Evolutionary conservation across 192 early-diverging fungal genomes (phyloP).

Genomic region (Umbelopsis isabellina): DNA sequence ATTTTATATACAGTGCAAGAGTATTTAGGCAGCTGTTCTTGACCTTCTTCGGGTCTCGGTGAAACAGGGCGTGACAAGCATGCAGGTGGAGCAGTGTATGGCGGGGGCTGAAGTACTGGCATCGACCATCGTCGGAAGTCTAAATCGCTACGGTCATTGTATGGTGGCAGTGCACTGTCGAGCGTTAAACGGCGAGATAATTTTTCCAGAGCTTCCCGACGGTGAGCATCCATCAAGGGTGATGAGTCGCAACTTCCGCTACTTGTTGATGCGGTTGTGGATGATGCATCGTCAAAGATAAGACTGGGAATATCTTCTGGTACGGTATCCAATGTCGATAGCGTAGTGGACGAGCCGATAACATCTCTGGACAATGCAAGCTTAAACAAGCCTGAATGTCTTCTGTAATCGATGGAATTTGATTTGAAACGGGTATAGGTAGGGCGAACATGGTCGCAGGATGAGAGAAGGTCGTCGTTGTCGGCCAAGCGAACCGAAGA

Average conservation of each 20-base stretch:
- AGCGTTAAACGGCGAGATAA: not conserved
- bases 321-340: conserved; percentile 9
- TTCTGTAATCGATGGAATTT: conserved; percentile 4
- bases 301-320: conserved; percentile 4
- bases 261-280: not conserved
- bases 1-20: conserved; percentile 49
- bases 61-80: conserved; percentile 14
- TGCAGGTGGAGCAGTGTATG: conserved; percentile 14
- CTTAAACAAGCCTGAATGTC: conserved; percentile 8
- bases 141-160: conserved; percentile 1
- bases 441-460: not conserved
- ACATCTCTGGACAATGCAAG: not conserved
- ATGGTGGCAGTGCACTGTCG: not conserved
- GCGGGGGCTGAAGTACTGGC: conserved; percentile 13
- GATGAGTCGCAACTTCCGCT: conserved; percentile 8
- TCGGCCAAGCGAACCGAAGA: not conserved
- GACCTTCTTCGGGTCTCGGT: conserved; percentile 43
- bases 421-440: conserved; percentile 16
- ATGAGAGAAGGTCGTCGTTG: not conserved
- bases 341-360: not conserved
- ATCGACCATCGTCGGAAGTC: conserved; percentile 10
- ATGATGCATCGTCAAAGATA: conserved; percentile 15
- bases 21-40: conserved; percentile 50
- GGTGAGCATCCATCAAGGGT: not conserved
- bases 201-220: conserved; percentile 6